Percentiles rank a stretch among this genome's conserved stretches.
Evolutionary conservation across 495 filamentous ascomycete genomes (phyloP).

Genomic region (Penicillium lagena): DNA sequence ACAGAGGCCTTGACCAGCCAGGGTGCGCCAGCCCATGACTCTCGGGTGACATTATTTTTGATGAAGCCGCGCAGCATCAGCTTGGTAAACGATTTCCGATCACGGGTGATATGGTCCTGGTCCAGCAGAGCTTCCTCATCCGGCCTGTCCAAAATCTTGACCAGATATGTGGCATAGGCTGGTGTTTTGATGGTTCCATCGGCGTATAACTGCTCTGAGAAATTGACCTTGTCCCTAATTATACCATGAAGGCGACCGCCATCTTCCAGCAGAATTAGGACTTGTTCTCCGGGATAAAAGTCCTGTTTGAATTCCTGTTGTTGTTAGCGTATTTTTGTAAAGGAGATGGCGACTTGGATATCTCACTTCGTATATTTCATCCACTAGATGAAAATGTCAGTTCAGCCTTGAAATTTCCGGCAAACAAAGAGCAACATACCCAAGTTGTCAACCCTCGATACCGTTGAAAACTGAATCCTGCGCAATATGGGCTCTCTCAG

Average conservation of each 20-base stretch:
- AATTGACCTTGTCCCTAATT: constrained; percentile 82
- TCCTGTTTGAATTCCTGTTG: constrained; percentile 83
- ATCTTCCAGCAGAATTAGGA: constrained; percentile 63
- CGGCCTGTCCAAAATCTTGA: constrained; percentile 61
- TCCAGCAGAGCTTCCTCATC: constrained; percentile 74
- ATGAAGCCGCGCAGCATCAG: constrained; percentile 89
- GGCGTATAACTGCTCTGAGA: constrained; percentile 52
- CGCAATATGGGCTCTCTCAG: constrained; percentile 87
- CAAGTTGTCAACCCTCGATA: constrained; percentile 85
- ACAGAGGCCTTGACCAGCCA: constrained; percentile 90
- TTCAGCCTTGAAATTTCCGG: constrained; percentile 1
- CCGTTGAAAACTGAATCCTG: constrained; percentile 83
- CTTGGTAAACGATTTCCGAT: constrained; percentile 93
- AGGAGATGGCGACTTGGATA: background rate
- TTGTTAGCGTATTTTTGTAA: constrained; percentile 22
- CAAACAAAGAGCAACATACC: constrained; percentile 42
- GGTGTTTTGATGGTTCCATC: constrained; percentile 58
- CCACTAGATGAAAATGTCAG: constrained; percentile 43
- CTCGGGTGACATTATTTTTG: constrained; percentile 85
- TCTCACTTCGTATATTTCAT: constrained; percentile 59
- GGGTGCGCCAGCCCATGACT: constrained; percentile 89
- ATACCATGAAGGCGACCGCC: constrained; percentile 68
- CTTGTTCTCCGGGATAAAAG: constrained; percentile 87
- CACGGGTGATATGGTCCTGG: constrained; percentile 75
- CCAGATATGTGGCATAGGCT: constrained; percentile 75